Base-by-base conservation (phyloP, 1,284 basidiomycete genomes). In the Tetrapyrgos nigripes region DNA sequence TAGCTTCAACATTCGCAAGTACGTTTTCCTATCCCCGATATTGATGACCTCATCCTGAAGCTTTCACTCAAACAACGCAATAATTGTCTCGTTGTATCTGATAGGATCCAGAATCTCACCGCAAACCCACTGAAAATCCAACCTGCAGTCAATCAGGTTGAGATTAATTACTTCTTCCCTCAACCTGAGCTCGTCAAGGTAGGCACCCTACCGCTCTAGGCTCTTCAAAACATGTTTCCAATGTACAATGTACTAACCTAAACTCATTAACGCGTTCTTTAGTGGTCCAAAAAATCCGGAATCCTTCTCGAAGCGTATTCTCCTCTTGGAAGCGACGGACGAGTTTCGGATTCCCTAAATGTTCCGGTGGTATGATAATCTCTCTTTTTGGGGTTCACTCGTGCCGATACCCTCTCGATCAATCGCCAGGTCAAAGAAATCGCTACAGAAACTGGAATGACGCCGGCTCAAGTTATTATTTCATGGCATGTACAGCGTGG, bases 141-240 rank as follows among this genome's bases (percentile, higher is more conserved):
- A 45, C 93, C 93, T 52, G 93, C 89, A 28, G 84, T 93, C 59
- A 90, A 92, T 68, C 89, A 95, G 71, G 87, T 96, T 53, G 94
- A 96, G 70, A 82, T 95, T 29, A 93, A 83, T 73, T 91, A 85
- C 72, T 92, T 85, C 81, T 87, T 89, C 71, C 91, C 94, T 19
- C 93, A 96, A 72, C 88, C 88, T 1, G 91, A 94, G 66, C 81
- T 96, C 35, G 74, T 93, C 57, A 78, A 86, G 76, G 91, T 52
- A 26, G 31, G n/a, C n/a, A n/a, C n/a, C n/a, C n/a, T n/a, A n/a
- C n/a, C n/a, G n/a, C n/a, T n/a, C 8, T 31, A 21, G 27, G 9
- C 17, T 37, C 2, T 37, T 19, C 23, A 24, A 13, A 23, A 10
- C 87, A 64, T 59, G 81, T 54, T 13, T 28, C 43, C 5, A 17